These are phyloP conservation scores for Pseudogymnoascus sp. DNA, from an alignment of 2,329 filamentous ascomycete species.

Conservation along the genomic window DNA sequence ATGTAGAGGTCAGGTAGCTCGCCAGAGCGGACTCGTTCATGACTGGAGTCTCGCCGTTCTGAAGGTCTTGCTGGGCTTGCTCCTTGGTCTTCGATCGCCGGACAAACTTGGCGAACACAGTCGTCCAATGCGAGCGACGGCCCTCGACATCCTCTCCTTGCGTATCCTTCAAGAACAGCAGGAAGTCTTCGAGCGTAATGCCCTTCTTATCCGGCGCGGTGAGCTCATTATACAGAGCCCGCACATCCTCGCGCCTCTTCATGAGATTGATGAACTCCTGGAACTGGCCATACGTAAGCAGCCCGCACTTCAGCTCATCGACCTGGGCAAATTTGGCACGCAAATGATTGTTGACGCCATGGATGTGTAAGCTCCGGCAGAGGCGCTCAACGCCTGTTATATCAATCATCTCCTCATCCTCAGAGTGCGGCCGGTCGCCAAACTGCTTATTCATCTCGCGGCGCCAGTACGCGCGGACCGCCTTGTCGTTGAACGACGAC, in stretches of 20 bases:
- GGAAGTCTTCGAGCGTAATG: conserved; percentile 66
- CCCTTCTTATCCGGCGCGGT: conserved; percentile 53
- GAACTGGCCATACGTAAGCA: conserved; percentile 74
- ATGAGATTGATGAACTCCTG: conserved; percentile 74
- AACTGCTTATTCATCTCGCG: conserved; percentile 70
- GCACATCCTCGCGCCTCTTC: conserved; percentile 77
- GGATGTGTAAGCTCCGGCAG: conserved; percentile 86
- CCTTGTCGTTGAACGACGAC: conserved; percentile 75
- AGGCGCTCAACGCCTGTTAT: conserved; percentile 72
- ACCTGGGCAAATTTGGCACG: conserved; percentile 67
- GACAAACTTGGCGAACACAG: conserved; percentile 62
- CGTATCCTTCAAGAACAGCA: conserved; percentile 62
- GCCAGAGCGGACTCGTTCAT: conserved; percentile 78
- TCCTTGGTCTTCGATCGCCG: conserved; percentile 48
- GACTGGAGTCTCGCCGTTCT: conserved; percentile 41
- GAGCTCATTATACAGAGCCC: conserved; percentile 59
- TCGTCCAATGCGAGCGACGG: conserved; percentile 60
- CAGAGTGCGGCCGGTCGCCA: conserved; percentile 41
- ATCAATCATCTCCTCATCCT: conserved; percentile 64
- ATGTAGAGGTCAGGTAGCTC: conserved; percentile 65
- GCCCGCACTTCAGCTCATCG: conserved; percentile 55
- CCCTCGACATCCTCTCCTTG: conserved; percentile 71
- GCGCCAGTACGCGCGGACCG: conserved; percentile 77
- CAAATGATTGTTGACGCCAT: conserved; percentile 70
- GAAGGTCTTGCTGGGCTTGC: conserved; percentile 35